A percentile compares a stretch with the other conserved stretches of the same genome.
These are phyloP conservation scores for Aspergillus fijiensis DNA, from an alignment of 2,329 filamentous ascomycete genomes.

Conservation along the genomic window DNA sequence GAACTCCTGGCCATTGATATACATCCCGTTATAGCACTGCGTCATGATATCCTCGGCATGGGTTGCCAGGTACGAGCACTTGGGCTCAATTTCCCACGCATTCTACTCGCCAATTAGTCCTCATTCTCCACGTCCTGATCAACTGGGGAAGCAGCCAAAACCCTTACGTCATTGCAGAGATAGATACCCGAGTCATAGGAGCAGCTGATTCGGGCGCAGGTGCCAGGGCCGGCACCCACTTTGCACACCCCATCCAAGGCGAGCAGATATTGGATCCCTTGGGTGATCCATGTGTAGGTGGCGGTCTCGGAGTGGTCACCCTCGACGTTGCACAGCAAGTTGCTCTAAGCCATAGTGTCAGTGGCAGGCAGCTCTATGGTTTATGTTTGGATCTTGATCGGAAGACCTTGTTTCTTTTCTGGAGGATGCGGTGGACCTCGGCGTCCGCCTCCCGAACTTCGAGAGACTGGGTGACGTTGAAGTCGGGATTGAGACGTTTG, in stretches of 20 bases:
- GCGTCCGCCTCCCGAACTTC: neutral
- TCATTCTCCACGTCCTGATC: neutral
- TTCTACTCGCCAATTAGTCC: neutral
- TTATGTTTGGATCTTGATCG: neutral
- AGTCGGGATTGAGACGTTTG: neutral
- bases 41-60: slow-evolving; percentile 1
- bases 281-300: neutral
- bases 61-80: neutral
- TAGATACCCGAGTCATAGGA: neutral
- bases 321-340: neutral
- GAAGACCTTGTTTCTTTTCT: neutral
- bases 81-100: neutral
- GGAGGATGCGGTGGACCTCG: neutral
- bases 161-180: slow-evolving; percentile 4
- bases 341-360: neutral
- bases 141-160: neutral
- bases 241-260: neutral
- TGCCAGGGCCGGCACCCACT: neutral
- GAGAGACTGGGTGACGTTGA: neutral
- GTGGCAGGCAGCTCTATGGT: neutral
- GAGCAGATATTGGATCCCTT: neutral
- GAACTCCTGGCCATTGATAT: slow-evolving; percentile 4
- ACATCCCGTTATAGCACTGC: neutral
- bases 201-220: slow-evolving; percentile 1
- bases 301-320: neutral